phyloP scores from a whole-genome alignment of 768 basidiomycete genomes.

The Boletus pseudopeckii region DNA sequence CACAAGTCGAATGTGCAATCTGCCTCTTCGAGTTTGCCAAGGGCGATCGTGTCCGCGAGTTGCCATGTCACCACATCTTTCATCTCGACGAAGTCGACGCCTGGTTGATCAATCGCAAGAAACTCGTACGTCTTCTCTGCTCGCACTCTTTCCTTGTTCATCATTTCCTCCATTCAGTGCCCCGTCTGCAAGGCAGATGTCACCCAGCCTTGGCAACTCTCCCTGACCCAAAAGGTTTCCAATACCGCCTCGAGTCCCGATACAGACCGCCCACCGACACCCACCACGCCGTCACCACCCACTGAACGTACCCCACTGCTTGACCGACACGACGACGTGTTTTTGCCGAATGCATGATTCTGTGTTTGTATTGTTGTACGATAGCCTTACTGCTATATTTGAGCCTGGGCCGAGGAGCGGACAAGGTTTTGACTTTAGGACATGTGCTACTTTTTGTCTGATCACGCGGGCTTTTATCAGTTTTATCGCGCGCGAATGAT shows the following conservation, averaged over 20 bases:
- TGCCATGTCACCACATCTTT: conserved; percentile 95
- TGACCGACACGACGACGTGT: conserved; percentile 12
- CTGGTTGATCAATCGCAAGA: conserved; percentile 91
- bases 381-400: conserved; percentile 13
- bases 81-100: conserved; percentile 88
- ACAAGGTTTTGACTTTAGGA: conserved; percentile 2
- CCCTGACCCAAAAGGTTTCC: conserved; percentile 14
- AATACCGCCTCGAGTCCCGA: conserved; percentile 1
- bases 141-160: conserved; percentile 1
- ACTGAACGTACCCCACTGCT: conserved; percentile 36
- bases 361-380: conserved; percentile 25
- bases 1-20: conserved; percentile 87
- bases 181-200: conserved; percentile 93
- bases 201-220: conserved; percentile 51
- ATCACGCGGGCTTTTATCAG: conserved; percentile 18
- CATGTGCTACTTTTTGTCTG: conserved; percentile 9
- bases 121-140: conserved; percentile 59
- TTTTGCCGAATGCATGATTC: conserved; percentile 12
- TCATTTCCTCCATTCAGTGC: conserved; percentile 49
- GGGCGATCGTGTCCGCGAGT: conserved; percentile 85
- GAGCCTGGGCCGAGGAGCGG: not conserved
- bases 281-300: conserved; percentile 15
- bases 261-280: conserved; percentile 3
- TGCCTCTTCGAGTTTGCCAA: conserved; percentile 83
- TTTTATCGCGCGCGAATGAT: conserved; percentile 10